phyloP scores from a whole-genome alignment of 306 rosid genomes.

The Rosa lucieae region DNA sequence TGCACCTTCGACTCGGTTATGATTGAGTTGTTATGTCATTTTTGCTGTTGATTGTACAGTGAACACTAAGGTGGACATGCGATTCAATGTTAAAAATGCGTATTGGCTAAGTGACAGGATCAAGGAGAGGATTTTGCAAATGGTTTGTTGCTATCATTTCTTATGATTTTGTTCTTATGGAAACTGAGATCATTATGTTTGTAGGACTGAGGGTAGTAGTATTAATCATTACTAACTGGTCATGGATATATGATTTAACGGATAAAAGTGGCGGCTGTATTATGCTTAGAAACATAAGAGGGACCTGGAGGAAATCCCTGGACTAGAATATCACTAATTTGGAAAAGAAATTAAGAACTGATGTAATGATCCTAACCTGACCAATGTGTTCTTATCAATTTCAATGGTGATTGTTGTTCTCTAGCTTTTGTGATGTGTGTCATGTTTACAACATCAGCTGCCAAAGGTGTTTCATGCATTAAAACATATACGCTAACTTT shows the following conservation, averaged over 20 bases:
- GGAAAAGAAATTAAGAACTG: not conserved
- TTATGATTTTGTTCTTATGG: not conserved
- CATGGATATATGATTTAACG: not conserved
- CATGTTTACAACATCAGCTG: not conserved
- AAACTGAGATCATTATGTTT: not conserved
- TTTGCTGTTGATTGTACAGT: conserved; percentile 43
- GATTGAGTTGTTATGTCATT: conserved; percentile 1
- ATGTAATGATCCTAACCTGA: not conserved
- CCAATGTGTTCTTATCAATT: not conserved
- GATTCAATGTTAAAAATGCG: conserved; percentile 79
- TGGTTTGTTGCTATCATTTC: conserved; percentile 44
- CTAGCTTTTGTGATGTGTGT: not conserved
- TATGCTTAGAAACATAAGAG: not conserved
- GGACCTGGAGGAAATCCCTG: not conserved
- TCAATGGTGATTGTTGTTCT: not conserved
- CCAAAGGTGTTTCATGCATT: not conserved
- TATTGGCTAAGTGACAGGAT: conserved; percentile 77
- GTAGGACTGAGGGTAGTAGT: not conserved
- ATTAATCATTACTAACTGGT: not conserved
- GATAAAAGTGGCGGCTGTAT: not conserved
- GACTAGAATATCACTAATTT: not conserved
- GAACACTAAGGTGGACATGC: conserved; percentile 99
- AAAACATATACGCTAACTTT: not conserved
- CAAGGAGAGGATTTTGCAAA: conserved; percentile 78
- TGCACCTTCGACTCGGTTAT: not conserved